Evolutionary conservation across 495 filamentous ascomycete species (phyloP).

Genomic region (Stereocaulon alpinum): DNA sequence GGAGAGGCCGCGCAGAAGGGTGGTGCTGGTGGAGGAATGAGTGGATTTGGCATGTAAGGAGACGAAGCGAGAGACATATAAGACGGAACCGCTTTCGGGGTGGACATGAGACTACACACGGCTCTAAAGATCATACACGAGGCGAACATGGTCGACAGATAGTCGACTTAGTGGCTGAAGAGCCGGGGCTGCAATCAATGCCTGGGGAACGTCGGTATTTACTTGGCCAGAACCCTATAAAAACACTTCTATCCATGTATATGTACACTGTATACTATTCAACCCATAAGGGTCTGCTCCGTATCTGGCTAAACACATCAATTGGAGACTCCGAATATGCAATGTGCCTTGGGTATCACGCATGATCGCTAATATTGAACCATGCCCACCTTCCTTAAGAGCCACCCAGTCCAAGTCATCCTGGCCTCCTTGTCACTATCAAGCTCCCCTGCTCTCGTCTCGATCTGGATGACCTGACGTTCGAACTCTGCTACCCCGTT

Average conservation of each 20-base stretch:
- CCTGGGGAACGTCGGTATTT: neutral
- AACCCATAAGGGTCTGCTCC: neutral
- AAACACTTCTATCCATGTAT: neutral
- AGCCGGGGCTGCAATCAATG: neutral
- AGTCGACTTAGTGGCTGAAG: neutral
- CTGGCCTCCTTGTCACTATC: slow-evolving; percentile 52
- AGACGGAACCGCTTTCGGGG: neutral
- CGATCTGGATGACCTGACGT: slow-evolving; percentile 67
- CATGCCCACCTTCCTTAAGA: slow-evolving; percentile 28
- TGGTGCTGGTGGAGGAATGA: slow-evolving; percentile 32
- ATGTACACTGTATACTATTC: slow-evolving; percentile 2
- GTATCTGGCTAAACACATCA: neutral
- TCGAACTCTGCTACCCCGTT: slow-evolving; percentile 73
- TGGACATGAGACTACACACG: neutral
- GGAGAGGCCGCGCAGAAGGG: slow-evolving; percentile 46
- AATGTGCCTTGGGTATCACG: slow-evolving; percentile 12
- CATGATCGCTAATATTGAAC: slow-evolving; percentile 2
- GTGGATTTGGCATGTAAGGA: slow-evolving; percentile 43
- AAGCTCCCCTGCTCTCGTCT: slow-evolving; percentile 62
- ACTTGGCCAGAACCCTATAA: neutral
- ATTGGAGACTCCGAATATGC: slow-evolving; percentile 7
- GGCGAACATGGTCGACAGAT: neutral
- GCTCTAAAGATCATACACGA: neutral
- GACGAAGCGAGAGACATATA: neutral
- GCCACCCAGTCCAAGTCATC: slow-evolving; percentile 43